phyloP scores from a whole-genome alignment of 768 basidiomycete genomes.

The Tylopilus sp. region DNA sequence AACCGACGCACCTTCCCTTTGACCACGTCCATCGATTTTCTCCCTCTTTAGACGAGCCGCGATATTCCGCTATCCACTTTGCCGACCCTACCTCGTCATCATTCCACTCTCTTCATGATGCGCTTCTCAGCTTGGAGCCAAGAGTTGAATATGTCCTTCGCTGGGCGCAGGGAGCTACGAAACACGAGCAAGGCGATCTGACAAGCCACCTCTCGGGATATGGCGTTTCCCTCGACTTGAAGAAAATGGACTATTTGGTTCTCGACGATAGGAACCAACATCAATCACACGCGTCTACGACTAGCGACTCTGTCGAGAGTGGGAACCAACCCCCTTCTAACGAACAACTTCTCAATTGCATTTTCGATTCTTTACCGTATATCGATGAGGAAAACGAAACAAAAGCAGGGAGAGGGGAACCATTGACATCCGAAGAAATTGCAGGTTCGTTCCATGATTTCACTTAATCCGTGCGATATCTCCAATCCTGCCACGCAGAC shows the following conservation, averaged over 20 bases:
- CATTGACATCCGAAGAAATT: constrained; percentile 54
- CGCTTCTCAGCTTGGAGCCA: constrained; percentile 50
- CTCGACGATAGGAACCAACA: constrained; percentile 72
- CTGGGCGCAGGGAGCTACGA: constrained; percentile 21
- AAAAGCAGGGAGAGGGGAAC: constrained; percentile 38
- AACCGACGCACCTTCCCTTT: constrained; percentile 55
- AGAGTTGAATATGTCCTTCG: constrained; percentile 74
- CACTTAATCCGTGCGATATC: neutral
- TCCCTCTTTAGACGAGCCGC: constrained; percentile 43
- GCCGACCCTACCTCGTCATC: constrained; percentile 60
- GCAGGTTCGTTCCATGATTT: constrained; percentile 36
- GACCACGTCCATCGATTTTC: constrained; percentile 71
- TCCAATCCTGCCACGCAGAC: constrained; percentile 30
- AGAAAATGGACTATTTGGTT: constrained; percentile 96
- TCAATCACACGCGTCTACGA: neutral
- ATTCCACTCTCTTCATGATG: constrained; percentile 67
- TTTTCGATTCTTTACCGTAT: constrained; percentile 32
- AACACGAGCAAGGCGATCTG: constrained; percentile 36
- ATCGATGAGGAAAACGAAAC: constrained; percentile 28
- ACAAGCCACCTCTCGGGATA: constrained; percentile 73
- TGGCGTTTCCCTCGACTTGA: constrained; percentile 88
- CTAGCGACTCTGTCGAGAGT: neutral
- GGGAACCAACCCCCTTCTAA: constrained; percentile 10
- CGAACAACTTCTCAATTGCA: constrained; percentile 24
- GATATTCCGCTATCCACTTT: constrained; percentile 75